A percentile compares a stretch with the other conserved stretches of the same genome.
phyloP scores from a whole-genome alignment of 768 basidiomycete species.

The Suillus subalutaceus region DNA sequence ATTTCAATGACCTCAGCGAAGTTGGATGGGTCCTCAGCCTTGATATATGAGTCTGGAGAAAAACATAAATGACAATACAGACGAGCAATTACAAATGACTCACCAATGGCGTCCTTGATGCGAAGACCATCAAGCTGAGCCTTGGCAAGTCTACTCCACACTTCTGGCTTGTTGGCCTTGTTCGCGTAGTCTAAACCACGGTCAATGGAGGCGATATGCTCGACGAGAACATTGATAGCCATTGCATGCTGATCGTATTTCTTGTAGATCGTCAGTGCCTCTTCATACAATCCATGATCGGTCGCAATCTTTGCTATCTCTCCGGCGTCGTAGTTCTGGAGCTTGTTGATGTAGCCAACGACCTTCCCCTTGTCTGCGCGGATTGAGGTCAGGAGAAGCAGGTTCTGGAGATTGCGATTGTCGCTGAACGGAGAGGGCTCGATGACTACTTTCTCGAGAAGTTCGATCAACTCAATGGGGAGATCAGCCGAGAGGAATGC shows the following conservation, averaged over 20 bases:
- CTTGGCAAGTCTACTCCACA: slow-evolving; percentile 98
- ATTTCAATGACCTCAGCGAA: slow-evolving; percentile 96
- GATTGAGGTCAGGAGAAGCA: slow-evolving; percentile 92
- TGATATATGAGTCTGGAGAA: slow-evolving; percentile 88
- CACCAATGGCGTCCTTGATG: slow-evolving; percentile 96
- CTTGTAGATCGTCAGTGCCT: slow-evolving; percentile 96
- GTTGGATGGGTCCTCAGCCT: slow-evolving; percentile 93
- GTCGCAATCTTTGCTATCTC: slow-evolving; percentile 98
- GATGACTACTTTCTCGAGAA: slow-evolving; percentile 97
- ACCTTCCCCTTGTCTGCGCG: slow-evolving; percentile 99
- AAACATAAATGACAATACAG: slow-evolving; percentile 8
- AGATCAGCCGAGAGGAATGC: slow-evolving; percentile 97
- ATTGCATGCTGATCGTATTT: slow-evolving; percentile 95
- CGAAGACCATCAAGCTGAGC: slow-evolving; percentile 98
- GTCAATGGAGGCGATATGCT: slow-evolving; percentile 97
- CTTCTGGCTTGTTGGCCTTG: slow-evolving; percentile 95
- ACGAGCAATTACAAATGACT: slow-evolving; percentile 23
- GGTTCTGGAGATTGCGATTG: slow-evolving; percentile 95
- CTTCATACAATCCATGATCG: slow-evolving; percentile 93
- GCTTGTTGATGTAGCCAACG: slow-evolving; percentile 95
- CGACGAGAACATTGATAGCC: slow-evolving; percentile 97
- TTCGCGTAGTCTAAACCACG: slow-evolving; percentile 94
- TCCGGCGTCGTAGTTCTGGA: slow-evolving; percentile 90
- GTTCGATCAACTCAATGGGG: slow-evolving; percentile 94
- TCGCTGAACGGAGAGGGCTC: slow-evolving; percentile 98